phyloP scores from a whole-genome alignment of 306 rosid species.

The Ammopiptanthus mongolicus region DNA sequence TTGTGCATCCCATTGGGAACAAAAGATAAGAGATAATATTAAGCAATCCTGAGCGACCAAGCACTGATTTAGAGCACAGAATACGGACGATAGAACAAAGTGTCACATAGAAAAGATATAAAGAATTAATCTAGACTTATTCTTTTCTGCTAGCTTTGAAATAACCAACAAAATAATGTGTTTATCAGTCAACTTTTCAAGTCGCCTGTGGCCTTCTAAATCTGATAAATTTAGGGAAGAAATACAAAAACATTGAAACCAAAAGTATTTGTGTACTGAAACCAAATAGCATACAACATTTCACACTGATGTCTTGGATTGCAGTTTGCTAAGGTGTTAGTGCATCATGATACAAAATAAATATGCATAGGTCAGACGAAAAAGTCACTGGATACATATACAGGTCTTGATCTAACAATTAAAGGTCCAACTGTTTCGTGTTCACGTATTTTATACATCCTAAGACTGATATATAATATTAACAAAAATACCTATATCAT shows the following conservation, averaged over 20 bases:
- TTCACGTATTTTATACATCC: conserved; percentile 4
- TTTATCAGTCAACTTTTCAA: background rate
- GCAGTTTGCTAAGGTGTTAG: background rate
- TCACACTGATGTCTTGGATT: background rate
- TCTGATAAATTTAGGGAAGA: background rate
- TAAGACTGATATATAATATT: background rate
- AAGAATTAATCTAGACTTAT: background rate
- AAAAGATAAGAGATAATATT: background rate
- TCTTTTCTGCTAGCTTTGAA: background rate
- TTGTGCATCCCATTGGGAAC: conserved; percentile 12
- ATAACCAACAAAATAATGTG: background rate
- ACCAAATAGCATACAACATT: background rate
- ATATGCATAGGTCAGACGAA: conserved; percentile 1
- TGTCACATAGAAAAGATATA: background rate
- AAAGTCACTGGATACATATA: background rate
- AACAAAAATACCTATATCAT: conserved; percentile 56
- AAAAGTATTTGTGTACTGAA: conserved; percentile 5
- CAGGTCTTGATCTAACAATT: background rate
- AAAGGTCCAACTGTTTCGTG: background rate
- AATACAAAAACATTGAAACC: conserved; percentile 2
- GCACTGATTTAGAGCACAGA: background rate
- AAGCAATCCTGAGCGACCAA: conserved; percentile 1
- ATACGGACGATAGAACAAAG: conserved; percentile 5
- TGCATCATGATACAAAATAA: conserved; percentile 7
- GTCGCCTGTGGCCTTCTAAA: background rate